Conservation (phyloP, 306 rosid species). For the Comarum palustre region DNA sequence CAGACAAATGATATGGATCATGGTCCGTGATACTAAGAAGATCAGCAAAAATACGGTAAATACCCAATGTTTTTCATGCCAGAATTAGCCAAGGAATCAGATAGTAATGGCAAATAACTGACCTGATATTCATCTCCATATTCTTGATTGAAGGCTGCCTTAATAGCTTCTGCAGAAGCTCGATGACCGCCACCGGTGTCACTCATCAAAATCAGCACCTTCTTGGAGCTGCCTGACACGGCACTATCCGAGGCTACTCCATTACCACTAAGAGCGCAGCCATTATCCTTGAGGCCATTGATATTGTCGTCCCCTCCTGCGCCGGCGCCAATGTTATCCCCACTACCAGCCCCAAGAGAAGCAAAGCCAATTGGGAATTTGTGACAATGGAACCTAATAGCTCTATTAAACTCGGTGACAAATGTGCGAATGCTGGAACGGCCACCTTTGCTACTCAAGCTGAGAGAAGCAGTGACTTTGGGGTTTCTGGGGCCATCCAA, state of each 20-base stretch:
- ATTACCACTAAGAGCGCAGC: slow-evolving; percentile 24
- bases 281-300: slow-evolving; percentile 41
- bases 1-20: background rate
- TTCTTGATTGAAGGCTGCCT: slow-evolving; percentile 72
- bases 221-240: slow-evolving; percentile 43
- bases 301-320: slow-evolving; percentile 20
- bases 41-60: too few relatives aligned
- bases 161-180: slow-evolving; percentile 97
- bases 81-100: slow-evolving; percentile 7
- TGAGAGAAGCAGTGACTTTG: slow-evolving; percentile 42
- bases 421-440: slow-evolving; percentile 39
- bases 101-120: background rate
- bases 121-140: slow-evolving; percentile 87
- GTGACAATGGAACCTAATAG: slow-evolving; percentile 58
- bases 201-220: slow-evolving; percentile 92
- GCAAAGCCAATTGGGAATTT: slow-evolving; percentile 77
- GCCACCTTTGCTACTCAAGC: slow-evolving; percentile 27
- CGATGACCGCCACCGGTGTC: slow-evolving; percentile 99
- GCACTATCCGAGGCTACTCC: slow-evolving; percentile 38
- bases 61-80: too few relatives aligned
- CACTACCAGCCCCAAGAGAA: slow-evolving; percentile 42
- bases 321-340: slow-evolving; percentile 31
- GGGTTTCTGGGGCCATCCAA: slow-evolving; percentile 35
- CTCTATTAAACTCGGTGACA: slow-evolving; percentile 55
- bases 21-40: background rate